phyloP scores from a whole-genome alignment of 169 alveolate species.

The Plasmodium blacklocki region DNA sequence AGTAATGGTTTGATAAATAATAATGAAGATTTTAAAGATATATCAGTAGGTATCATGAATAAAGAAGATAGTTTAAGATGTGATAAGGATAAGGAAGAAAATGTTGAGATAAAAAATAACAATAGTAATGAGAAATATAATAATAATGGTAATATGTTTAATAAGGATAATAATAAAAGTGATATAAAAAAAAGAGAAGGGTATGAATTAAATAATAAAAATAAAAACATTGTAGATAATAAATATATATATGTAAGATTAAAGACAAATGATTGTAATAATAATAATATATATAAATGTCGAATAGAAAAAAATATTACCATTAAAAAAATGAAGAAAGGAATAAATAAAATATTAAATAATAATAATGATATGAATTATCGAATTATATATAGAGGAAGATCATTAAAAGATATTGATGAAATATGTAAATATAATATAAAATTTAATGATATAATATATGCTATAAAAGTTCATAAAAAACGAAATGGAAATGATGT shows the following conservation, averaged over 20 bases:
- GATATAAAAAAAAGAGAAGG: background rate
- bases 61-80: background rate
- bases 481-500: conserved; percentile 47
- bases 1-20: background rate
- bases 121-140: background rate
- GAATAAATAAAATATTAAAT: conserved; percentile 25
- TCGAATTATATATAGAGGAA: conserved; percentile 65
- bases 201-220: background rate
- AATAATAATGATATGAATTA: conserved; percentile 24
- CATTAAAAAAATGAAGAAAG: conserved; percentile 49
- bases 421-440: conserved; percentile 26
- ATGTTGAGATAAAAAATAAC: background rate
- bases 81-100: background rate
- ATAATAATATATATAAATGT: conserved; percentile 36
- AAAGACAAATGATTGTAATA: conserved; percentile 44
- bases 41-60: background rate
- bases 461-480: conserved; percentile 35
- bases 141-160: background rate
- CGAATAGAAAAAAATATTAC: conserved; percentile 61
- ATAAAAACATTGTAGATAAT: background rate
- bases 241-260: conserved; percentile 34
- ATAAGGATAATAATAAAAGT: background rate
- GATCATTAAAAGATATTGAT: conserved; percentile 57
- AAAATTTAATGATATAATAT: conserved; percentile 53
- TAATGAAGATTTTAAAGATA: background rate